Base-by-base conservation (phyloP, 306 rosid genomes). In the Quercus suber region DNA sequence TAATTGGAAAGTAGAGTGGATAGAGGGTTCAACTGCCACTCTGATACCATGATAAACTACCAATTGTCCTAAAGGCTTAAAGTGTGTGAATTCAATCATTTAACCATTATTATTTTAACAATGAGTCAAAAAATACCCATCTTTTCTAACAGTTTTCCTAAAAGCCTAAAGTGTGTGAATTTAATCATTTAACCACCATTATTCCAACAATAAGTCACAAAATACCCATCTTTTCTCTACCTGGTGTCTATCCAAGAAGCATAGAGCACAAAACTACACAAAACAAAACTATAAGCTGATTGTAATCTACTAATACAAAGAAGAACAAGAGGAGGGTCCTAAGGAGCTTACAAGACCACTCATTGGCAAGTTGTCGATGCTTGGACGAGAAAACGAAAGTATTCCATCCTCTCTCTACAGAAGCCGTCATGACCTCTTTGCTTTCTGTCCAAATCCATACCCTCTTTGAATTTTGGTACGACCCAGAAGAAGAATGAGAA, bases 391-490 rank as follows among this genome's bases (percentile, higher is more conserved):
- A 95, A 79, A 92, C 3, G 83, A 95, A 90, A 49, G 98, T 91
- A 67, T 81, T 84, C 98, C 99, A 91, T 77, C 97, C 98, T 82
- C 98, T 85, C 85, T 95, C 98, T 4, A 92, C 90, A n/a, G 99
- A 90, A 25, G 99, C 85, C 51, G 92, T 91, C 92, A 95, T 89
- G 55, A 92, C 99, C 65, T 83, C 78, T 82, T 83, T 89, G 88
- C 55, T 85, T 75, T 77, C 61, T 13, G 93, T 92, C 99, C 98
- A 92, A 75, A 95, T 84, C 98, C 98, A 92, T 30, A 95, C 98
- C 27, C 73, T 84, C 88, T 95, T 95, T 55, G 89, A 49, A 65
- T 65, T 87, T 59, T 80, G 86, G 57, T 33, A 83, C 12, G 58
- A 61, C n/a, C 75, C 88, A 27, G 84, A 81, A 49, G 43, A 63